A percentile compares a stretch with the other conserved stretches of the same genome.
phyloP scores from a whole-genome alignment of 768 basidiomycete genomes.

The Thelephora aurantiotincta region DNA sequence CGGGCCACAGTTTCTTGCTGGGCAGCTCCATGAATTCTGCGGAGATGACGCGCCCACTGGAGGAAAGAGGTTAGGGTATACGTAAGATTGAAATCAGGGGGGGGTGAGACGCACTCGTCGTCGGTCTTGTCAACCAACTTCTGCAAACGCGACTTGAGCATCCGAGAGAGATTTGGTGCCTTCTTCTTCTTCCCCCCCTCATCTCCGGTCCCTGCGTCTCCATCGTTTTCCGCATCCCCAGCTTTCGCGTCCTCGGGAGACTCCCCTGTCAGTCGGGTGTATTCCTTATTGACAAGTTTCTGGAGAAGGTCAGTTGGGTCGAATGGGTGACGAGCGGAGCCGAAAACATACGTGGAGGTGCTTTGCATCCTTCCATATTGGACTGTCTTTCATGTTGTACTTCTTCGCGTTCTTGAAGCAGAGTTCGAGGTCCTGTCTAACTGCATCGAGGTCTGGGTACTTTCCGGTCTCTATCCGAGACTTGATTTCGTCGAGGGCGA shows the following conservation, averaged over 20 bases:
- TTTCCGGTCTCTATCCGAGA: constrained; percentile 44
- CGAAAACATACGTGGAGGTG: constrained; percentile 48
- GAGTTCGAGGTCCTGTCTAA: constrained; percentile 59
- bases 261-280: constrained; percentile 28
- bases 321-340: constrained; percentile 1
- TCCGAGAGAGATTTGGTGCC: constrained; percentile 44
- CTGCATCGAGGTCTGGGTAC: constrained; percentile 51
- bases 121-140: constrained; percentile 66
- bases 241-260: constrained; percentile 16
- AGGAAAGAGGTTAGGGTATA: background rate
- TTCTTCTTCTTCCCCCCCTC: constrained; percentile 38
- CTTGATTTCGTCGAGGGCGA: constrained; percentile 85
- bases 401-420: constrained; percentile 73
- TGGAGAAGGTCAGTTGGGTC: constrained; percentile 9
- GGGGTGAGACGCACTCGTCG: constrained; percentile 33
- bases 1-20: constrained; percentile 61
- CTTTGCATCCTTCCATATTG: constrained; percentile 74
- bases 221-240: constrained; percentile 17
- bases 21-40: constrained; percentile 79
- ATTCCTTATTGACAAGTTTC: constrained; percentile 36
- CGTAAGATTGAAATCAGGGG: constrained; percentile 4
- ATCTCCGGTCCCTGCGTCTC: constrained; percentile 25
- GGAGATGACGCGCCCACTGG: constrained; percentile 53
- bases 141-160: constrained; percentile 55
- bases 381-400: constrained; percentile 71